A percentile compares a stretch with the other conserved stretches of the same genome.
These are phyloP conservation scores for Orbilia brochopaga DNA, from an alignment of 2,329 filamentous ascomycete genomes.

Conservation along the genomic window DNA sequence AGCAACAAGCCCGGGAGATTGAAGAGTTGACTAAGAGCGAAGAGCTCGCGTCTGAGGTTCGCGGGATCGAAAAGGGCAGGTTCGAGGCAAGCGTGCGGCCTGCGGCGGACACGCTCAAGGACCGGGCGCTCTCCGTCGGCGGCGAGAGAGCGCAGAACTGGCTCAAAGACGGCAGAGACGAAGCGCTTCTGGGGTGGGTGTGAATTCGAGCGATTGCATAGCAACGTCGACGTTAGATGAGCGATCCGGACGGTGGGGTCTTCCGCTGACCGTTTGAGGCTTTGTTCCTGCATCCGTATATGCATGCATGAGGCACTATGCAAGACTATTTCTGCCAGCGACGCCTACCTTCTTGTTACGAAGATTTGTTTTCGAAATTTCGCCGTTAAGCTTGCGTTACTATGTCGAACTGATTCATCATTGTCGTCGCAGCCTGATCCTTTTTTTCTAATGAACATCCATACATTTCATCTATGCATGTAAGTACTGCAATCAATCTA, in stretches of 20 bases:
- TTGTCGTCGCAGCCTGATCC: not conserved
- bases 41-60: conserved; percentile 38
- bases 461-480: no score
- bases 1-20: conserved; percentile 36
- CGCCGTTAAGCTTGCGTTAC: no score
- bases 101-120: conserved; percentile 26
- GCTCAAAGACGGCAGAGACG: conserved; percentile 30
- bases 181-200: conserved; percentile 31
- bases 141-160: conserved; percentile 36
- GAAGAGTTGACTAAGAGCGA: conserved; percentile 30
- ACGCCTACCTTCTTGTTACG: conserved; percentile 1
- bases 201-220: not conserved
- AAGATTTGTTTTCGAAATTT: not conserved
- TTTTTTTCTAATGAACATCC: conserved; percentile 4
- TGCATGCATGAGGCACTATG: not conserved
- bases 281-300: not conserved
- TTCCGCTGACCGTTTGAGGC: not conserved
- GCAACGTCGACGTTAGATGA: not conserved
- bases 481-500: not conserved
- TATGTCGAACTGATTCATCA: not conserved
- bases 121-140: conserved; percentile 25
- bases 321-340: not conserved
- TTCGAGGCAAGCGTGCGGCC: conserved; percentile 43
- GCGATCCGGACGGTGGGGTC: not conserved
- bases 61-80: conserved; percentile 41